A percentile compares a stretch with the other conserved stretches of the same genome.
phyloP scores from a whole-genome alignment of 768 basidiomycete genomes.

The Xerocomellus intermedius region DNA sequence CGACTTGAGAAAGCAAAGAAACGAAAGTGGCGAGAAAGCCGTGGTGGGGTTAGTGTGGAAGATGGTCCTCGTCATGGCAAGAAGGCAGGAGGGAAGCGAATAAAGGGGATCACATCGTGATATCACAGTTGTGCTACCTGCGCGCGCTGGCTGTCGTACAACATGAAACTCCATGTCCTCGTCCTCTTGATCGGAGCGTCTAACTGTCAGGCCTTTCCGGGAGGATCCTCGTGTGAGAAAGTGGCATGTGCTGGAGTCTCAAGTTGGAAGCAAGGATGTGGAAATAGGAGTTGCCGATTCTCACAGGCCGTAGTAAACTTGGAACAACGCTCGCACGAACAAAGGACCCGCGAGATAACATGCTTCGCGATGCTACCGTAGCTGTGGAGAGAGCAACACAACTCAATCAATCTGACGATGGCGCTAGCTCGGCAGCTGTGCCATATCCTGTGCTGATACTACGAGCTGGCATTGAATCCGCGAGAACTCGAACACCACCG shows the following conservation, averaged over 20 bases:
- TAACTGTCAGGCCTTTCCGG: not conserved
- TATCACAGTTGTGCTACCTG: not conserved
- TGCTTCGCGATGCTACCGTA: not conserved
- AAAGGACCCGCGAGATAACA: too few species aligned
- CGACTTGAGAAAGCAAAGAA: conserved; percentile 31
- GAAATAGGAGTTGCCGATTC: not conserved
- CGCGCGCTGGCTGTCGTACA: not conserved
- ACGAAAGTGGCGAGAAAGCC: conserved; percentile 27
- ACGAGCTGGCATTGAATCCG: not conserved
- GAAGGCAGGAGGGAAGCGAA: conserved; percentile 11
- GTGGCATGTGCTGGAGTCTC: not conserved
- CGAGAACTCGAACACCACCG: not conserved
- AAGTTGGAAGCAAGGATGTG: not conserved
- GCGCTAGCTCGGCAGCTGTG: too few species aligned
- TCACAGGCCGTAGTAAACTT: not conserved
- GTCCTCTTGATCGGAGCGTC: not conserved
- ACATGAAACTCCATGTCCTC: not conserved
- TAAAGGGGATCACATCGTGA: conserved; percentile 12
- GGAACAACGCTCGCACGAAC: conserved; percentile 5
- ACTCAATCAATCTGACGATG: not conserved
- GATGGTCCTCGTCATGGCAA: conserved; percentile 4
- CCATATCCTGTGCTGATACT: not conserved
- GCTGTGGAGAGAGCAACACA: not conserved
- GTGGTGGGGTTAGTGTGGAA: conserved; percentile 8
- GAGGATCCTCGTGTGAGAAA: conserved; percentile 1